Evolutionary conservation across 1,284 basidiomycete species (phyloP).

Genomic region (Rhodotorula sp.): DNA sequence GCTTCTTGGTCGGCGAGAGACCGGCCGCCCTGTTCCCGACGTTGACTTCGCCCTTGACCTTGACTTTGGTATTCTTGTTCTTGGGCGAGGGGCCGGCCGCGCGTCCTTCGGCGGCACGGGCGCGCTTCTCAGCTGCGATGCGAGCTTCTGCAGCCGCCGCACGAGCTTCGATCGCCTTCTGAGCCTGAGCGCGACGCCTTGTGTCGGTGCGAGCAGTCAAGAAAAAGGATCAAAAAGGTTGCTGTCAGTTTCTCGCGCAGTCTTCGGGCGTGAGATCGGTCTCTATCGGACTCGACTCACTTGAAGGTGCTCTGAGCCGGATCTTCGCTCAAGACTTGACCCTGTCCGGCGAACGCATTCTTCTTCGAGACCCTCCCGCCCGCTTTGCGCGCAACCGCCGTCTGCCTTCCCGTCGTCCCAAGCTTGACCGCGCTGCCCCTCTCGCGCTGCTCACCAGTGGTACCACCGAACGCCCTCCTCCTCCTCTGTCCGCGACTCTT

Average conservation of each 20-base stretch:
- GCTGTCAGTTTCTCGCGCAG: no score
- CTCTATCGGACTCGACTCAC: slow-evolving; percentile 5
- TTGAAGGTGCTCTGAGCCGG: slow-evolving; percentile 23
- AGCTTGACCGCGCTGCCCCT: slow-evolving; percentile 20
- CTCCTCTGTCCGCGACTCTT: not conserved
- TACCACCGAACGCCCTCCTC: no score
- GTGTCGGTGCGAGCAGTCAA: not conserved
- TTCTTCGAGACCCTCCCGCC: slow-evolving; percentile 25
- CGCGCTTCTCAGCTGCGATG: slow-evolving; percentile 9
- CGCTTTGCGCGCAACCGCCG: slow-evolving; percentile 21
- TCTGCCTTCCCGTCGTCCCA: slow-evolving; percentile 35
- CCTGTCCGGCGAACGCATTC: slow-evolving; percentile 24
- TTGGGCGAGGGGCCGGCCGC: not conserved
- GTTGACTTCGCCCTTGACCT: slow-evolving; percentile 5
- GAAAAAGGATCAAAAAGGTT: not conserved
- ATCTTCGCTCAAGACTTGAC: slow-evolving; percentile 7
- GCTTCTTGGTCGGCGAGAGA: not conserved
- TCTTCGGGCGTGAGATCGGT: no score
- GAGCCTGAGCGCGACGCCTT: slow-evolving; percentile 17
- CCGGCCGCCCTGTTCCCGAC: not conserved
- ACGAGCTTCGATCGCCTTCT: slow-evolving; percentile 12
- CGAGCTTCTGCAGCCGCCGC: slow-evolving; percentile 21
- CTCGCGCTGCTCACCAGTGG: no score
- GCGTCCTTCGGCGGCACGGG: slow-evolving; percentile 13
- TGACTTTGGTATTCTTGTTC: not conserved